Evolutionary conservation across 2,329 filamentous ascomycete genomes (phyloP).

Genomic region (Passalora sequoiae): DNA sequence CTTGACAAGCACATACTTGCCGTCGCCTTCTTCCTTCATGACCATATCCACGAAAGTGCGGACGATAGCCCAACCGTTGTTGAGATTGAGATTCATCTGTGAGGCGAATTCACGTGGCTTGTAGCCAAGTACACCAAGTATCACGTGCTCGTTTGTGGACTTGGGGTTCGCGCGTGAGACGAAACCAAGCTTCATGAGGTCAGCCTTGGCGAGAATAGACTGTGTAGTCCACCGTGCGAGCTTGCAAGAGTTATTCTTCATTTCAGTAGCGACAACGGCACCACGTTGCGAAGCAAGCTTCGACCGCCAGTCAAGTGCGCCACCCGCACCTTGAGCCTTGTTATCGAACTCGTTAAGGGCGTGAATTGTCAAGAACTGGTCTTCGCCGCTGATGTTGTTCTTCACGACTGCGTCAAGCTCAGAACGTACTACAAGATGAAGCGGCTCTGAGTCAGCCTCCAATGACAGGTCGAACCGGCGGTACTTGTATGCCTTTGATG

Average conservation of each 20-base stretch:
- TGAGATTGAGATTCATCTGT: slow-evolving; percentile 96
- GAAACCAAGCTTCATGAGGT: slow-evolving; percentile 98
- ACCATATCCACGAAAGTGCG: slow-evolving; percentile 96
- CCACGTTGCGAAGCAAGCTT: slow-evolving; percentile 93
- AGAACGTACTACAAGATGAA: slow-evolving; percentile 88
- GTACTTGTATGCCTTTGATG: slow-evolving; percentile 98
- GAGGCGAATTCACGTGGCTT: slow-evolving; percentile 94
- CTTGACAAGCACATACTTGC: slow-evolving; percentile 74
- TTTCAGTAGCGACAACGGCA: slow-evolving; percentile 96
- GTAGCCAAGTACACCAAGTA: slow-evolving; percentile 93
- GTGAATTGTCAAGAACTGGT: slow-evolving; percentile 88
- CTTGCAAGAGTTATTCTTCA: slow-evolving; percentile 99
- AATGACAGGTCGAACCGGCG: slow-evolving; percentile 92
- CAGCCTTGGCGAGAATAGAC: slow-evolving; percentile 93
- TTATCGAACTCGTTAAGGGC: slow-evolving; percentile 98
- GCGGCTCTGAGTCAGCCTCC: slow-evolving; percentile 82
- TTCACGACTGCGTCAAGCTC: slow-evolving; percentile 94
- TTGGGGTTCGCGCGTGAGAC: slow-evolving; percentile 92
- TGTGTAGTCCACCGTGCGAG: slow-evolving; percentile 96
- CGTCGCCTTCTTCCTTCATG: slow-evolving; percentile 61
- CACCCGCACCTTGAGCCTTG: slow-evolving; percentile 92
- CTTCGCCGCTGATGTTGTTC: slow-evolving; percentile 85
- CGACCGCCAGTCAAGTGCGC: slow-evolving; percentile 91
- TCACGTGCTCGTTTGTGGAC: slow-evolving; percentile 85
- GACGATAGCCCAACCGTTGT: slow-evolving; percentile 98